Evolutionary conservation across 2,329 filamentous ascomycete species (phyloP).

Genomic region (Uncinocarpus reesii): DNA sequence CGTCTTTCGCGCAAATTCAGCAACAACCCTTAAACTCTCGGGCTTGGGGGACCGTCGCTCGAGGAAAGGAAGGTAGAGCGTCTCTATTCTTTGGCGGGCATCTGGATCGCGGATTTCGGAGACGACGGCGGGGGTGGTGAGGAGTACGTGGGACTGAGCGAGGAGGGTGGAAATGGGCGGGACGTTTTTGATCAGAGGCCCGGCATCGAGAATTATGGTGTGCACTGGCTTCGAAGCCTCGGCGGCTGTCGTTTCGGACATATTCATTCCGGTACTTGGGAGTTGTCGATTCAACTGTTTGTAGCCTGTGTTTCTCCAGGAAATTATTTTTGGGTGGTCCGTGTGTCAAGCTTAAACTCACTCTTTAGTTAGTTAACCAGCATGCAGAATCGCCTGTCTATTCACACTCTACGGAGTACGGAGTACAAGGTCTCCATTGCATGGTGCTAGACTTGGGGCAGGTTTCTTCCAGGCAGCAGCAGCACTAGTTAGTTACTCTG

Average conservation of each 20-base stretch:
- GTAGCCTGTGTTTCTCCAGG: too few relatives aligned
- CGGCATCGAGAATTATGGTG: constrained; percentile 78
- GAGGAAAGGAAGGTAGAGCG: constrained; percentile 73
- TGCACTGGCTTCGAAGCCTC: constrained; percentile 56
- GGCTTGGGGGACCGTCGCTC: constrained; percentile 63
- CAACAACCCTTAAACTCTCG: constrained; percentile 67
- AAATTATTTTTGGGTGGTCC: constrained; percentile 10
- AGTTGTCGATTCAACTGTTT: constrained; percentile 1
- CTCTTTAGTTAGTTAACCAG: not conserved
- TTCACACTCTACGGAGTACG: too few relatives aligned
- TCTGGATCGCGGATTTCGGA: constrained; percentile 77
- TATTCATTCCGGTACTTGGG: constrained; percentile 8
- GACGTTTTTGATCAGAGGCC: constrained; percentile 87
- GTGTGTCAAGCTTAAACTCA: constrained; percentile 25
- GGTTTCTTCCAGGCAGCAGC: too few relatives aligned
- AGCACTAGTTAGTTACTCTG: too few relatives aligned
- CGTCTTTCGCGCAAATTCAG: constrained; percentile 76
- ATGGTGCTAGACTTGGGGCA: too few relatives aligned
- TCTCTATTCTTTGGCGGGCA: constrained; percentile 71
- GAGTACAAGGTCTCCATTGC: too few relatives aligned
- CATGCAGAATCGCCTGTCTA: too few relatives aligned
- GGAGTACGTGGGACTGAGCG: constrained; percentile 61
- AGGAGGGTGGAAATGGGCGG: constrained; percentile 74
- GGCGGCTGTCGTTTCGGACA: constrained; percentile 21
- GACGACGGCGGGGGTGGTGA: constrained; percentile 77